Evolutionary conservation across 768 basidiomycete genomes (phyloP), one percentile per base, ranked within the genome.

Genomic region (Dentipellis fragilis): DNA sequence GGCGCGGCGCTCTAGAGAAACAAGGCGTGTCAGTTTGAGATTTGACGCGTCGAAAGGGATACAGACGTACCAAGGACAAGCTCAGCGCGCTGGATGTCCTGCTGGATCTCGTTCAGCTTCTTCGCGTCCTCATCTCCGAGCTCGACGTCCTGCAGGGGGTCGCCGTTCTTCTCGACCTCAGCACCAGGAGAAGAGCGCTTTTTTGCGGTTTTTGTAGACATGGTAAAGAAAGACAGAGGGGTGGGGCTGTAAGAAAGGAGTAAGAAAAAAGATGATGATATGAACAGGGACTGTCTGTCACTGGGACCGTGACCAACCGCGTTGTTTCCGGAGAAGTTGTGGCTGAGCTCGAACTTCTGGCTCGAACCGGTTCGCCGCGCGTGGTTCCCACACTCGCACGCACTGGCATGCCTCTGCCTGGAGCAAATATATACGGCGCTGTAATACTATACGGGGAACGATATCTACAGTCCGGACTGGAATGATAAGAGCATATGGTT

Each of bases 121-220:
- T 78, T 71, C 55, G 85, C 85, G 63, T 89, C 81, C 64, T 83
- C 86, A 47, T 86, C 83, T 56, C 75, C 77, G 62, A 91, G 76
- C 61, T 87, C 83, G 51, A 86, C 81, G 49, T 78, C 76, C 57
- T 79, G 72, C 34, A 89, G 74, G 59, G 83, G 80, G 66, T 69
- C 68, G 14, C 58, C 59, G 21, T 76, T 77, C 68, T 89, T 89
- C 67, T 81, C 81, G n/a, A 74, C 79, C 49, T 87, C 85, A 46
- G 84, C 80, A 10, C 87, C 89, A n/a, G 88, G 85, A 56, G 87
- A 85, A 45, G 78, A 82, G 70, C 89, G 85, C 39, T 75, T 92
- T 63, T 77, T 82, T 62, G 72, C 72, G 59, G 75, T 78, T 57
- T 53, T 52, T 22, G 51, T 39, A 50, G 71, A 68, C 71, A 72